Base-by-base conservation (phyloP, 2,329 filamentous ascomycete genomes). In the Corinectria fuckeliana region DNA sequence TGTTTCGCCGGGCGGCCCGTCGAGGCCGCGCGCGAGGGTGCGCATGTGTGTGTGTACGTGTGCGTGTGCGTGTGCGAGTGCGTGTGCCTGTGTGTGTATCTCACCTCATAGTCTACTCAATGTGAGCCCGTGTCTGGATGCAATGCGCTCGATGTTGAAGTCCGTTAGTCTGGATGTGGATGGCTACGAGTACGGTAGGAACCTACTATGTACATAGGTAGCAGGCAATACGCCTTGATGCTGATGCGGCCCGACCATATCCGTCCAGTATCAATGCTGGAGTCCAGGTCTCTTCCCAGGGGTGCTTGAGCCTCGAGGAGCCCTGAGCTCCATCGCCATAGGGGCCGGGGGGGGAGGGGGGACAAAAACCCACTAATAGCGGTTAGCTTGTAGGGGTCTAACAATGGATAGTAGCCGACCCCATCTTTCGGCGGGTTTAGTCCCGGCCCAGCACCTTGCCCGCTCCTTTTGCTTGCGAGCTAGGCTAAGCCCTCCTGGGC, bases 361-460 rank as follows among this genome's bases (percentile, higher is more conserved):
- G 58, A 50, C 34, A 56, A 60, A 45, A 56, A 42, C 54, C 60
- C 54, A 61, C 60, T 67, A 63, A 69, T 58, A 65, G 63, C 61
- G 62, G 42, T 49, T 58, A 54, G 50, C 54, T 52, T 54, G 39
- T 58, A 54, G 58, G 54, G 54, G 57, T 56, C 52, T 56, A 56
- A 50, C 23, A 50, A 48, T 44, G 36, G 54, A 48, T 44, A 42
- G 54, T 38, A 57, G 64, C 54, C 67, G 59, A 69, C 67, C 67
- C 67, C 67, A 67, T 70, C 64, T 69, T 69, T 67, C 56, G 62
- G 65, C 62, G 60, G 58, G 28, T 9, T 25, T 45, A 28, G 16
- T 42, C n/a, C 42, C 25, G 45, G 30, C n/a, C n/a, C n/a, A n/a
- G 56, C 39, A 50, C 44, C 50, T 53, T 26, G 50, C 21, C 47